phyloP scores from a whole-genome alignment of 306 rosid species.

The Pyrus communis region DNA sequence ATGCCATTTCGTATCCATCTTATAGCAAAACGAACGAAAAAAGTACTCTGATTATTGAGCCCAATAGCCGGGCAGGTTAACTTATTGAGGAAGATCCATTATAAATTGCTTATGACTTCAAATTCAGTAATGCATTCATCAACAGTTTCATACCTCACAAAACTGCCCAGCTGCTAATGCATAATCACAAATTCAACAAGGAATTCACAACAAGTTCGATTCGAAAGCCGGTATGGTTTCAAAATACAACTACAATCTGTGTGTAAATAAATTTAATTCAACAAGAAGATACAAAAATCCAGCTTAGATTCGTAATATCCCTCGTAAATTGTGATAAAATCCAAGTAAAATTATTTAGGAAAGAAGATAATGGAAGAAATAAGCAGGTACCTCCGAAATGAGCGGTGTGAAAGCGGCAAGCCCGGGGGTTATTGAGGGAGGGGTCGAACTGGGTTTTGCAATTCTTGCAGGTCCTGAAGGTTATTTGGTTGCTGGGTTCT shows the following conservation, averaged over 20 bases:
- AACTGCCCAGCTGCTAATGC: no score
- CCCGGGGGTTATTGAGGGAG: conserved; percentile 56
- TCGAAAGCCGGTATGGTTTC: no score
- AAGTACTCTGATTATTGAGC: not conserved
- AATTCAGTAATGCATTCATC: not conserved
- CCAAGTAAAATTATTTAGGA: not conserved
- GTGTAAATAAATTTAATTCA: not conserved
- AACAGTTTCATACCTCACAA: not conserved
- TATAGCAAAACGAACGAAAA: not conserved
- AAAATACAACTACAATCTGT: no score
- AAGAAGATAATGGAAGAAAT: not conserved
- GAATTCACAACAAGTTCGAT: no score
- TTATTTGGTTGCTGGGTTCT: conserved; percentile 20
- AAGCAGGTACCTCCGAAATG: conserved; percentile 71
- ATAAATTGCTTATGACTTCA: not conserved
- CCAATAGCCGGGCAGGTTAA: not conserved
- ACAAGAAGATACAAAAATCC: not conserved
- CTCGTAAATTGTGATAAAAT: no score
- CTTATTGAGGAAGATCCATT: no score
- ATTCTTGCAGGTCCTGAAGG: conserved; percentile 72
- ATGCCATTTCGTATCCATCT: not conserved
- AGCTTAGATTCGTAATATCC: no score
- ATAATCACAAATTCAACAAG: no score
- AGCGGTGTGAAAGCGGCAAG: conserved; percentile 86
- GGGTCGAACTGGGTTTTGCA: conserved; percentile 82